Evolutionary conservation across 306 rosid genomes (phyloP).

Genomic region (Crotalaria pallida): DNA sequence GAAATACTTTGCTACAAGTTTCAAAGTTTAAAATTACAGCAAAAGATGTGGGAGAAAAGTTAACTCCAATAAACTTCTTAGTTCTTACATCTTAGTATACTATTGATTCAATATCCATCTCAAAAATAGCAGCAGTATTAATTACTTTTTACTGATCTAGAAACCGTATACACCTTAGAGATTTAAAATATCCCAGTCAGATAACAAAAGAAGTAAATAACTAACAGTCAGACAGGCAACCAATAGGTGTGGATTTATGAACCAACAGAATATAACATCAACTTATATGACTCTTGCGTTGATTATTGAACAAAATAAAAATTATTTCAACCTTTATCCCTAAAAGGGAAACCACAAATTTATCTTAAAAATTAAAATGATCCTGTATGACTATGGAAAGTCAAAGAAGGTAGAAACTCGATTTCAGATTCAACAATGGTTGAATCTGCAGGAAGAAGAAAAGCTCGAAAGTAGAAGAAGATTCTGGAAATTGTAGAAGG

Average conservation of each 20-base stretch:
- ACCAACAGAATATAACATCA: background rate
- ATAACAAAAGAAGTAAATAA: background rate
- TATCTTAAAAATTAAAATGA: no score
- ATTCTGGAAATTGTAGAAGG: no score
- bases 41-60: background rate
- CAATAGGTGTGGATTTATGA: background rate
- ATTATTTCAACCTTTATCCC: background rate
- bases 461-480: no score
- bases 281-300: background rate
- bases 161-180: background rate
- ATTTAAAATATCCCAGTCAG: background rate
- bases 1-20: background rate
- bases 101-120: background rate
- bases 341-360: no score
- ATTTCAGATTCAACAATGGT: no score
- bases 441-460: no score
- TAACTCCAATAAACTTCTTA: no score
- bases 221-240: background rate
- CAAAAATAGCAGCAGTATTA: background rate
- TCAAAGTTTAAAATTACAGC: background rate
- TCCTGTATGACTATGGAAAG: no score
- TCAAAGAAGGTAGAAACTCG: no score
- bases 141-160: conserved; percentile 5
- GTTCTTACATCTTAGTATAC: no score
- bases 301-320: background rate